Percentiles rank a stretch among this genome's conserved stretches.
These are phyloP conservation scores for Talaromyces borbonicus DNA, from an alignment of 495 filamentous ascomycete species.

Conservation along the genomic window DNA sequence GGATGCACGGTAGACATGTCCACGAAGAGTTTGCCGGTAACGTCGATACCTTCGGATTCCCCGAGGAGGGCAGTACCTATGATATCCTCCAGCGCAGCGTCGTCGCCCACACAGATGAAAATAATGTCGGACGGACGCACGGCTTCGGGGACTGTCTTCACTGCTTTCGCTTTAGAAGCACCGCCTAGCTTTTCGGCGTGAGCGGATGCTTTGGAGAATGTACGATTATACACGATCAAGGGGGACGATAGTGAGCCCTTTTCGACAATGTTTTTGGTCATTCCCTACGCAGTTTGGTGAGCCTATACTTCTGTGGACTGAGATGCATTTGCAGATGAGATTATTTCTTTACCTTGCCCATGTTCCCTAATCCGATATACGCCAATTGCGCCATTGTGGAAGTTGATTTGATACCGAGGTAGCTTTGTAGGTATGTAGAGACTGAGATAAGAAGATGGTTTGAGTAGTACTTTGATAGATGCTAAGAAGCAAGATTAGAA, in stretches of 20 bases:
- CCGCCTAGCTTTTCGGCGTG: slow-evolving; percentile 42
- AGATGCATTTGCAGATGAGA: no score
- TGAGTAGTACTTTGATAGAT: no score
- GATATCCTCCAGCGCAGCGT: slow-evolving; percentile 54
- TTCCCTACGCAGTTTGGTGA: slow-evolving; percentile 46
- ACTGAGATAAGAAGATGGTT: no score
- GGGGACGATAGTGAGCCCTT: slow-evolving; percentile 64
- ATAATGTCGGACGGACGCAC: slow-evolving; percentile 63
- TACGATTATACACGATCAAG: slow-evolving; percentile 74
- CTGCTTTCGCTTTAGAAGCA: slow-evolving; percentile 49
- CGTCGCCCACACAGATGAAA: slow-evolving; percentile 77
- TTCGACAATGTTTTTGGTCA: slow-evolving; percentile 71
- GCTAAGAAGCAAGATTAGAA: no score
- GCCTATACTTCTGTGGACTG: neutral
- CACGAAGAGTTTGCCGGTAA: slow-evolving; percentile 62
- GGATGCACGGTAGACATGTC: slow-evolving; percentile 88
- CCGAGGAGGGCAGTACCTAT: slow-evolving; percentile 38
- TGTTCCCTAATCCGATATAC: slow-evolving; percentile 87
- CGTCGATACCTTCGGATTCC: slow-evolving; percentile 35
- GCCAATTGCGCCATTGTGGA: slow-evolving; percentile 52
- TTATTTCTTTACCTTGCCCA: slow-evolving; percentile 79
- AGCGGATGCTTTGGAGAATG: slow-evolving; percentile 44
- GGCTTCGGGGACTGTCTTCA: slow-evolving; percentile 51
- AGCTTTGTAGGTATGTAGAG: neutral
- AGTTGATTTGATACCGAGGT: neutral